Conservation (phyloP, 257 asterid species). For the Euphrasia confusa region DNA sequence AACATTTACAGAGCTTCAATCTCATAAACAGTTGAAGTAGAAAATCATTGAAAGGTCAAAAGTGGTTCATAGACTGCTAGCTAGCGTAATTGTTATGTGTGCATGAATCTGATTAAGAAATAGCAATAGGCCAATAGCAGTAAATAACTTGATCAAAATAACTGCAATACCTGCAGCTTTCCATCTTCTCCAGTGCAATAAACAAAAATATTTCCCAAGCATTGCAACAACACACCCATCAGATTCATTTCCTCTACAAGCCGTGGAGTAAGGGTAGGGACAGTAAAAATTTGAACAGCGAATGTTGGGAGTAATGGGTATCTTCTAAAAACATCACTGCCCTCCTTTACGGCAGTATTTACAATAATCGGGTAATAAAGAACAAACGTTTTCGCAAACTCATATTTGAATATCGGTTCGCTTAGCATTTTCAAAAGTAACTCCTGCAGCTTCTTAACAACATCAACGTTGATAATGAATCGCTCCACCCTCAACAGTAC, state of each 20-base stretch:
- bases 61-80: no score
- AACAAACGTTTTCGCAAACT: conserved; percentile 82
- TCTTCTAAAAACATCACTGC: conserved; percentile 48
- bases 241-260: conserved; percentile 92
- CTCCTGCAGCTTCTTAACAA: conserved; percentile 71
- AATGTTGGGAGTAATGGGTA: conserved; percentile 67
- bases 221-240: conserved; percentile 70
- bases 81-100: no score
- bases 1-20: neutral
- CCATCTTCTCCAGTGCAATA: conserved; percentile 71
- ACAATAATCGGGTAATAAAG: conserved; percentile 70
- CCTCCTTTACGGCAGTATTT: conserved; percentile 46
- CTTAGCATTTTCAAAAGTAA: conserved; percentile 81
- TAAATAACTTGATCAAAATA: conserved; percentile 7
- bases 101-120: neutral
- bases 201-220: conserved; percentile 54
- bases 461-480: conserved; percentile 28
- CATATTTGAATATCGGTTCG: conserved; percentile 82
- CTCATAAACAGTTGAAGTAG: neutral
- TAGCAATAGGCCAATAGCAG: conserved; percentile 6
- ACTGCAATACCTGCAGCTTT: conserved; percentile 63
- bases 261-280: conserved; percentile 60
- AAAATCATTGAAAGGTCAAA: no score
- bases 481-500: conserved; percentile 76
- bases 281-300: conserved; percentile 93